Conservation (phyloP, 176 grass and related monocot genomes). For the Aegilops tauschii region DNA sequence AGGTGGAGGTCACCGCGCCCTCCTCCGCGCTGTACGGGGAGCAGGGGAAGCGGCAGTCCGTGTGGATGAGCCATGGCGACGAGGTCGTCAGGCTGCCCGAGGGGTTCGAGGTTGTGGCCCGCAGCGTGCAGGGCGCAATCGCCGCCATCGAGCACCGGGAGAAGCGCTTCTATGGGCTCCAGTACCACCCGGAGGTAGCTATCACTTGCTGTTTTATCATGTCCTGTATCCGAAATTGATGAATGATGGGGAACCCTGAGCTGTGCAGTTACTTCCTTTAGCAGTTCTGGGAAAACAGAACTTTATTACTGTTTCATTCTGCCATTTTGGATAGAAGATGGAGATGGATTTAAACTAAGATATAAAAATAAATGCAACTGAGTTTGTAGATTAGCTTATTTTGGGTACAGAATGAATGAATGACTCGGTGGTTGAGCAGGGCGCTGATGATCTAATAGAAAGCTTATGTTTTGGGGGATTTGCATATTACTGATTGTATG, state of each 20-base stretch:
- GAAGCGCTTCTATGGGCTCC: constrained; percentile 66
- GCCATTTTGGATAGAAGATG: not conserved
- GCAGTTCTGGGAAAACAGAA: not conserved
- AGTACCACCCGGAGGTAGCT: constrained; percentile 81
- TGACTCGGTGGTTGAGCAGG: not conserved
- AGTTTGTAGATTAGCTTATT: too few relatives aligned
- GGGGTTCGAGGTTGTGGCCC: constrained; percentile 67
- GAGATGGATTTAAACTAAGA: too few relatives aligned
- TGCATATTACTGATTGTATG: not conserved
- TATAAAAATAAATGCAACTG: too few relatives aligned
- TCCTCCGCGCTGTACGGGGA: constrained; percentile 47
- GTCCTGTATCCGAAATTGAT: not conserved
- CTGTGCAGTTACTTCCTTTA: too few relatives aligned
- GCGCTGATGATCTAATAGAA: not conserved
- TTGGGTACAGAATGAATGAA: too few relatives aligned
- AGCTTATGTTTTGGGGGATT: not conserved
- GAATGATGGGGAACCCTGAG: too few relatives aligned
- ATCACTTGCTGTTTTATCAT: not conserved
- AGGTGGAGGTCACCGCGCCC: constrained; percentile 36
- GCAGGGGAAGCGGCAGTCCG: constrained; percentile 39
- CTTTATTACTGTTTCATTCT: not conserved
- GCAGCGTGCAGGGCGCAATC: constrained; percentile 61
- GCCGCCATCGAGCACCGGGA: constrained; percentile 53
- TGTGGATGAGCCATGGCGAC: constrained; percentile 93
- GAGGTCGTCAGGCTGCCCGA: constrained; percentile 58